A percentile compares a stretch with the other conserved stretches of the same genome.
Conservation (phyloP, 331 rosid species). For the Acacia concinna region DNA sequence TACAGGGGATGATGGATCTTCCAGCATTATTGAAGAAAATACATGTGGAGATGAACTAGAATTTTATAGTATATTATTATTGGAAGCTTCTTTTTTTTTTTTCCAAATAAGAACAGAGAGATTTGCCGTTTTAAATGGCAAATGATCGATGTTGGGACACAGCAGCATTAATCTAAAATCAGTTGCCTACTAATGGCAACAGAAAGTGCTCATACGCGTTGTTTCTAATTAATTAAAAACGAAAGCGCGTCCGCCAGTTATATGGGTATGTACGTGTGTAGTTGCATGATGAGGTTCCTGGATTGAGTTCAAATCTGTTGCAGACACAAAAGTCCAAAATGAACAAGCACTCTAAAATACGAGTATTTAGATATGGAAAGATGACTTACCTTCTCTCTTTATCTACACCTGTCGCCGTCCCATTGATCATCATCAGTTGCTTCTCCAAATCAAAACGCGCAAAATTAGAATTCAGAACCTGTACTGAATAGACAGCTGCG, state of each 20-base stretch:
- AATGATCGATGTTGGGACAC: not conserved
- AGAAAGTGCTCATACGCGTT: not conserved
- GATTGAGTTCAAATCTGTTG: not conserved
- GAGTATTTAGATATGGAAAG: not conserved
- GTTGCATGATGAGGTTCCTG: not conserved
- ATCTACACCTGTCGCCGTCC: not conserved
- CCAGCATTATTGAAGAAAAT: too few species aligned
- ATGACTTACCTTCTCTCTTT: constrained; percentile 27
- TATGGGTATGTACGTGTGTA: not conserved
- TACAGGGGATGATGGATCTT: too few species aligned
- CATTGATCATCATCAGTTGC: not conserved
- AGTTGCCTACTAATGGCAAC: not conserved
- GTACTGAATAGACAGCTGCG: not conserved
- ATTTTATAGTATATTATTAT: too few species aligned
- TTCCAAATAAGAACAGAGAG: too few species aligned
- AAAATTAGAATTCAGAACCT: too few species aligned
- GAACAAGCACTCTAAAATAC: not conserved
- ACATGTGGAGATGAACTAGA: too few species aligned
- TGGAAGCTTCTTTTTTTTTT: too few species aligned
- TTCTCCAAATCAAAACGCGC: not conserved
- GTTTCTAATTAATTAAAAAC: not conserved
- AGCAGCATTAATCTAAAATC: not conserved
- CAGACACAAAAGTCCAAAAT: constrained; percentile 8
- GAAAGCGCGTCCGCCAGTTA: not conserved
- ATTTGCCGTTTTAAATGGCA: too few species aligned